Evolutionary conservation across 108 stramenopile species (phyloP).

Genomic region (Seminavis robusta): DNA sequence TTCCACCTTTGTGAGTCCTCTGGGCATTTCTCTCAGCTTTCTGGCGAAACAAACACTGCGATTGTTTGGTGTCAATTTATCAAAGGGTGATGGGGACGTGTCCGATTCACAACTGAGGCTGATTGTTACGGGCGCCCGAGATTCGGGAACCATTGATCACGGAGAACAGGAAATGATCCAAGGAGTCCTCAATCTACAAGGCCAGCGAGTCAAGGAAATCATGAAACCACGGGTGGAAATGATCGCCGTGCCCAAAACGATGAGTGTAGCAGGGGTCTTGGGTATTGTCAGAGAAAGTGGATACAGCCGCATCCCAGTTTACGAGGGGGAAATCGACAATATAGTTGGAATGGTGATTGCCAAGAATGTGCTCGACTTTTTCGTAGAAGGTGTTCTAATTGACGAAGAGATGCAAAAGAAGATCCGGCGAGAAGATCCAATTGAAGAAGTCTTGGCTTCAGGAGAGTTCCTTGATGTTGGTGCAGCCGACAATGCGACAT

Average conservation of each 20-base stretch:
- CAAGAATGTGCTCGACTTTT: slow-evolving; percentile 93
- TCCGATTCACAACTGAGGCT: slow-evolving; percentile 91
- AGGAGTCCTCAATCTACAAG: slow-evolving; percentile 92
- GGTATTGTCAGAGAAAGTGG: slow-evolving; percentile 80
- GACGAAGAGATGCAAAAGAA: slow-evolving; percentile 58
- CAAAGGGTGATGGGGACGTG: slow-evolving; percentile 68
- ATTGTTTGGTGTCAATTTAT: slow-evolving; percentile 75
- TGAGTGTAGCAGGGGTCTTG: slow-evolving; percentile 82
- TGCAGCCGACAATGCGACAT: slow-evolving; percentile 11
- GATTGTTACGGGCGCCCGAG: slow-evolving; percentile 92
- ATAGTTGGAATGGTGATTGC: slow-evolving; percentile 94
- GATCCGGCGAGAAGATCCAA: slow-evolving; percentile 2
- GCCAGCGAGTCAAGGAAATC: slow-evolving; percentile 85
- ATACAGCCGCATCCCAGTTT: slow-evolving; percentile 94
- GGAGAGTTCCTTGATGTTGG: slow-evolving; percentile 10
- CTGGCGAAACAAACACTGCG: slow-evolving; percentile 78
- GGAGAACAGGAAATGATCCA: slow-evolving; percentile 97
- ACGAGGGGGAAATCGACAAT: slow-evolving; percentile 96
- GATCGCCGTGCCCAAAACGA: slow-evolving; percentile 80
- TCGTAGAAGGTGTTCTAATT: slow-evolving; percentile 84
- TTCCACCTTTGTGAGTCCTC: slow-evolving; percentile 75
- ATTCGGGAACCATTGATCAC: slow-evolving; percentile 93
- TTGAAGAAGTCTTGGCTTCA: slow-evolving; percentile 1
- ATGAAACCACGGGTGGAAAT: slow-evolving; percentile 97
- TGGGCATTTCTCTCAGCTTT: slow-evolving; percentile 80